Evolutionary conservation across 805 yeast species (phyloP), one percentile per base, ranked within the genome.

Genomic region (Metschnikowia aberdeeniae): DNA sequence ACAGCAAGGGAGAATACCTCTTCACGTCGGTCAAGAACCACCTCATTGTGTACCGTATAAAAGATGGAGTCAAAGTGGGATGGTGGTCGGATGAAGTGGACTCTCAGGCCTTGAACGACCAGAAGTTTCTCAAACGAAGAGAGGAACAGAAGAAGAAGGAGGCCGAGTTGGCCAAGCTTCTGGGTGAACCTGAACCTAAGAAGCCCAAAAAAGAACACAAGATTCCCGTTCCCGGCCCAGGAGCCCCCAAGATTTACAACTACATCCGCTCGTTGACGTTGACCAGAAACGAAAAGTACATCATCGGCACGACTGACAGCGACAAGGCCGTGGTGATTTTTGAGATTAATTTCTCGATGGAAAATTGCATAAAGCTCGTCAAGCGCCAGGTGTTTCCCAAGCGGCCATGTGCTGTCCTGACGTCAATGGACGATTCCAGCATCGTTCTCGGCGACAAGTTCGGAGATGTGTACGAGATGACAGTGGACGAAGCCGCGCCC

Each of bases 401-500:
- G 64, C 81, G 98, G 64, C 98, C 98, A n/a, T 84, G 89, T 54
- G 82, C 96, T 1, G 72, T 89, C 14, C 72, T 87, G 6, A 66
- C 81, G 0, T 74, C 84, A 29, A 65, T 66, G 30, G 78, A 78
- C 45, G 80, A 77, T 47, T 52, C 58, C 6, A 65, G 67, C 11
- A 64, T 90, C 6, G 62, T 89, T 3, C 76, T 90, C 20, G 97
- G 95, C 17, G 99, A 93, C 63, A 93, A 93, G 68, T 93, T 92
- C 61, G 99, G 99, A 39, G 99, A 93, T 65, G 97, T 89, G 5
- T 93, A 87, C 62, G 63, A 75, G 1, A 70, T 88, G 32, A 67
- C 75, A 2, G 65, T 81, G 26, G 67, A 67, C 19, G 59, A 61
- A 11, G 55, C 62, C 3, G 65, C 57, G 0, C 56, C 75, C 1